These are phyloP conservation scores for Penicillium salamii DNA, from an alignment of 495 filamentous ascomycete genomes.

Conservation along the genomic window DNA sequence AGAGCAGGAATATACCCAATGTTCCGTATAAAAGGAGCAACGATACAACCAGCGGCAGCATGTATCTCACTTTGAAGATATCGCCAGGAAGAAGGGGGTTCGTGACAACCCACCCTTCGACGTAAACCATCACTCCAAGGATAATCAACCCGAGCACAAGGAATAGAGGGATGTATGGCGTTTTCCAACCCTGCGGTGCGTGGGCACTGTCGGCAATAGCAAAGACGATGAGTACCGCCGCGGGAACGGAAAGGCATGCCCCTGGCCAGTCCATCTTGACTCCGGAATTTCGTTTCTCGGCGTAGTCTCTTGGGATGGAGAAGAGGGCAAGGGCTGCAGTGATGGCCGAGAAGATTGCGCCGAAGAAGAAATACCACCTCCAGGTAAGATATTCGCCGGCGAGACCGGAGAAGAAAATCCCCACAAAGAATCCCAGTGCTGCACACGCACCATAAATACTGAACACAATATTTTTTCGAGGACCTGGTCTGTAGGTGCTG, in stretches of 20 bases:
- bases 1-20: constrained; percentile 75
- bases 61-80: constrained; percentile 70
- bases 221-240: constrained; percentile 69
- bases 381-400: constrained; percentile 62
- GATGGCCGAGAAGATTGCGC: constrained; percentile 52
- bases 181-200: constrained; percentile 66
- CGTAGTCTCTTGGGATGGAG: constrained; percentile 63
- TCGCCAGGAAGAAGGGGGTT: constrained; percentile 73
- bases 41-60: constrained; percentile 63
- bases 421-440: constrained; percentile 75
- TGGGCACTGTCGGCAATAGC: constrained; percentile 74
- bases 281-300: constrained; percentile 42
- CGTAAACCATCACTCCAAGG: constrained; percentile 59
- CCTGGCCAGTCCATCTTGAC: constrained; percentile 74
- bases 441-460: constrained; percentile 76
- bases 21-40: constrained; percentile 75
- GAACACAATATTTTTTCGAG: constrained; percentile 83
- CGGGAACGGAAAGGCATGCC: constrained; percentile 58
- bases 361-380: constrained; percentile 82
- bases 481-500: constrained; percentile 77
- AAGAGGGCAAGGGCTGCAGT: constrained; percentile 55
- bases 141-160: constrained; percentile 57
- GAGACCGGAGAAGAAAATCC: constrained; percentile 77
- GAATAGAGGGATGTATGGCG: constrained; percentile 53
- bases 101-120: constrained; percentile 72